Percentiles rank a stretch among this genome's conserved stretches.
Evolutionary conservation across 2,329 filamentous ascomycete species (phyloP).

Genomic region (Hymenoscyphus infarciens): DNA sequence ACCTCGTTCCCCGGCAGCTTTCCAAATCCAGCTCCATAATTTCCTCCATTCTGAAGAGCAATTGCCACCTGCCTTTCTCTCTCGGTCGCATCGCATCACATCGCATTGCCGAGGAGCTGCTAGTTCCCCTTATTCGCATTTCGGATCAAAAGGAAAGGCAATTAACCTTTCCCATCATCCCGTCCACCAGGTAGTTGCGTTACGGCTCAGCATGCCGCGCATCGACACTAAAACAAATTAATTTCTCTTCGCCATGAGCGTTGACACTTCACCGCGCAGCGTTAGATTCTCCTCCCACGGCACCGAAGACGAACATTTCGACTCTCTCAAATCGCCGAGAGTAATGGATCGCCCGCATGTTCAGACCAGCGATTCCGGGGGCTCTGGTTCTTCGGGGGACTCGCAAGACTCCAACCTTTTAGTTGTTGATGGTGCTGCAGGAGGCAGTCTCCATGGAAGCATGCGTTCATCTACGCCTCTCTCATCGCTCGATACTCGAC

Average conservation of each 20-base stretch:
- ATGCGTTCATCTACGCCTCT: conserved; percentile 16
- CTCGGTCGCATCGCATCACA: background rate
- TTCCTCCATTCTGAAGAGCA: background rate
- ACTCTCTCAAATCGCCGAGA: conserved; percentile 40
- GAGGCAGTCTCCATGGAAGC: conserved; percentile 19
- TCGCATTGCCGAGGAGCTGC: background rate
- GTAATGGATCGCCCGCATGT: conserved; percentile 34
- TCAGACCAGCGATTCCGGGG: conserved; percentile 44
- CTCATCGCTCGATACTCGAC: conserved; percentile 27
- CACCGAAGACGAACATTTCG: conserved; percentile 45
- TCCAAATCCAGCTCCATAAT: too few species aligned
- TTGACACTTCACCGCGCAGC: conserved; percentile 51
- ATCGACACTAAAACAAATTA: conserved; percentile 16
- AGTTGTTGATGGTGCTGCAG: conserved; percentile 19
- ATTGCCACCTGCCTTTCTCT: background rate
- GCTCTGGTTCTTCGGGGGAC: conserved; percentile 44
- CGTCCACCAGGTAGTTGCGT: background rate
- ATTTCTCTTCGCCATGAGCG: conserved; percentile 27
- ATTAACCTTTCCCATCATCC: background rate
- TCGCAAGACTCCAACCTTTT: conserved; percentile 25
- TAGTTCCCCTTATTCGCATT: background rate
- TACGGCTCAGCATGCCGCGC: conserved; percentile 10
- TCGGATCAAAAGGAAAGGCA: background rate
- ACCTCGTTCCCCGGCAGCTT: too few species aligned
- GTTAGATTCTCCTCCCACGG: conserved; percentile 54